Evolutionary conservation across 768 basidiomycete genomes (phyloP).

Genomic region (Boletus eberwhitei): DNA sequence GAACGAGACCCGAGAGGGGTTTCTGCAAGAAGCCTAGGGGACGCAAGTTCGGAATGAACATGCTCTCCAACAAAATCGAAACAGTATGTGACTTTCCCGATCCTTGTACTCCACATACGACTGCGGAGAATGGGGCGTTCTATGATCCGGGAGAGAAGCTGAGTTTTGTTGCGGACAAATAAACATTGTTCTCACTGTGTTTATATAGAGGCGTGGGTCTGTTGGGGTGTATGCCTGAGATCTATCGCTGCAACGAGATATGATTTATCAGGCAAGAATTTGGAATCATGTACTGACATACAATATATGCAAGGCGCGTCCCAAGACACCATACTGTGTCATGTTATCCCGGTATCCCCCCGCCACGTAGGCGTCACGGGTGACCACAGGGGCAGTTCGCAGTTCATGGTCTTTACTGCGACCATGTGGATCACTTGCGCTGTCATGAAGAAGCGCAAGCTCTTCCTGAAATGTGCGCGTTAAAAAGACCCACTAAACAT

Average conservation of each 20-base stretch:
- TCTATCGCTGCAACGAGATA: constrained; percentile 30
- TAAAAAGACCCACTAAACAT: not conserved
- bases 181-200: constrained; percentile 46
- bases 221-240: constrained; percentile 28
- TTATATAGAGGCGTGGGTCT: constrained; percentile 61
- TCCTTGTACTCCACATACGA: constrained; percentile 77
- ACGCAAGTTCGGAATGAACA: constrained; percentile 54
- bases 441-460: constrained; percentile 31
- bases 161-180: not conserved
- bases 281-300: constrained; percentile 24
- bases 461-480: constrained; percentile 23
- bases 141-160: constrained; percentile 20
- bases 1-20: constrained; percentile 58
- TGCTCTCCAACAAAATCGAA: constrained; percentile 64
- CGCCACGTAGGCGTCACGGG: constrained; percentile 44
- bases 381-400: constrained; percentile 49
- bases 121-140: constrained; percentile 72
- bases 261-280: not conserved
- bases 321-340: constrained; percentile 64
- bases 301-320: constrained; percentile 45
- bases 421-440: constrained; percentile 12
- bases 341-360: constrained; percentile 32
- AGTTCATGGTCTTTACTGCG: constrained; percentile 33
- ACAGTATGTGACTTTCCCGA: constrained; percentile 75
- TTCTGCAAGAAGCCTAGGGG: constrained; percentile 50